Evolutionary conservation across 78 protist genomes (phyloP).

Genomic region (Reticulomyxa filosa): DNA sequence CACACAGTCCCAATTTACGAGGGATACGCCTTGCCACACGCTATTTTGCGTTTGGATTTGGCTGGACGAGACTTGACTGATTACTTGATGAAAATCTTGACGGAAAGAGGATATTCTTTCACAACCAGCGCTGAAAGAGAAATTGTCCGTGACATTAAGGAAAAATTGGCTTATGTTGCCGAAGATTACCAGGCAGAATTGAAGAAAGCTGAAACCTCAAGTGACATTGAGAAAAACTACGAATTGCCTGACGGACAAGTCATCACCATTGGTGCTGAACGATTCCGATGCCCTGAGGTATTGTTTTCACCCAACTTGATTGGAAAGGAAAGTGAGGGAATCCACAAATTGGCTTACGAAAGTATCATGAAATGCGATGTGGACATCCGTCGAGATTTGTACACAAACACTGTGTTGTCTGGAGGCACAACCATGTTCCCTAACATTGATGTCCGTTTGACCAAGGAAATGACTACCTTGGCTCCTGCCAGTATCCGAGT

Average conservation of each 20-base stretch:
- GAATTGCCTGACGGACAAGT: conserved; percentile 66
- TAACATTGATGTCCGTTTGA: conserved; percentile 67
- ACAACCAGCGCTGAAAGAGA: conserved; percentile 85
- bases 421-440: conserved; percentile 78
- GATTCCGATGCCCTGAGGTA: conserved; percentile 76
- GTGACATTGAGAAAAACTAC: conserved; percentile 35
- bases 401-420: conserved; percentile 70
- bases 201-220: conserved; percentile 42
- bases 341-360: conserved; percentile 48
- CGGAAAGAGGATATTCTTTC: conserved; percentile 73
- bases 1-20: conserved; percentile 76
- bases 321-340: conserved; percentile 60
- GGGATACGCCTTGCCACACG: conserved; percentile 63
- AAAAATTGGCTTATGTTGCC: conserved; percentile 44
- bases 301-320: conserved; percentile 69
- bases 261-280: conserved; percentile 57
- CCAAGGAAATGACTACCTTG: conserved; percentile 31
- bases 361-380: conserved; percentile 64
- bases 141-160: conserved; percentile 61
- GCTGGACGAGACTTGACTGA: conserved; percentile 82
- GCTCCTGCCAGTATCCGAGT: conserved; percentile 36
- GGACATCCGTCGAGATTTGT: conserved; percentile 71
- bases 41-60: conserved; percentile 60
- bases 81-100: conserved; percentile 51
- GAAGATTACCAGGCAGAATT: neutral